Evolutionary conservation across 1,284 basidiomycete genomes (phyloP).

Genomic region (Chondrostereum purpureum): DNA sequence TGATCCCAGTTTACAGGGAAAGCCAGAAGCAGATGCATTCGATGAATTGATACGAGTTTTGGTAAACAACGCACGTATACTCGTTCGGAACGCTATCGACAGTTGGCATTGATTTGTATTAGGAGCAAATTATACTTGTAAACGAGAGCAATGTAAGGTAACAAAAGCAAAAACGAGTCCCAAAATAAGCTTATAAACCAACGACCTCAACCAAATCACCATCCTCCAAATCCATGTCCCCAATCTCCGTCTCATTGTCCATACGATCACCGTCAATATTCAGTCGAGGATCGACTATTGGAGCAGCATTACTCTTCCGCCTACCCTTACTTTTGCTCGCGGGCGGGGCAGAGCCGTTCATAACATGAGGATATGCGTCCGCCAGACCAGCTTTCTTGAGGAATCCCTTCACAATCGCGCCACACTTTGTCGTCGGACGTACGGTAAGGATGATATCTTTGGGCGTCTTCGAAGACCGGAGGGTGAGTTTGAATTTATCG

Average conservation of each 20-base stretch:
- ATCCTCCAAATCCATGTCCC: conserved; percentile 64
- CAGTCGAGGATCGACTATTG: conserved; percentile 35
- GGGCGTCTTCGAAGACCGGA: conserved; percentile 47
- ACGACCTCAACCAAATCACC: conserved; percentile 70
- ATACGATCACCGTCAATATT: conserved; percentile 66
- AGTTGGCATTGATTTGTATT: conserved; percentile 18
- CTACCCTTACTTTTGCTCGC: conserved; percentile 8
- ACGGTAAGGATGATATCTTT: conserved; percentile 60
- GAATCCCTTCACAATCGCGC: conserved; percentile 64
- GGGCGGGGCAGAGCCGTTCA: conserved; percentile 11
- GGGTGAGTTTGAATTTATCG: conserved; percentile 53
- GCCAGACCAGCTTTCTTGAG: conserved; percentile 56
- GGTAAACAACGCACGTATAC: conserved; percentile 72
- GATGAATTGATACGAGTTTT: conserved; percentile 79
- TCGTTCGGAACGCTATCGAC: conserved; percentile 56
- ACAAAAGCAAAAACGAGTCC: background rate
- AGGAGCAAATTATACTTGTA: background rate
- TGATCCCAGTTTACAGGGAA: conserved; percentile 47
- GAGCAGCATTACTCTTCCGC: conserved; percentile 19
- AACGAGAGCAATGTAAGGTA: background rate
- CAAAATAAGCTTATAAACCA: conserved; percentile 24
- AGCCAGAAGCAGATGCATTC: conserved; percentile 64
- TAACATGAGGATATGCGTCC: conserved; percentile 39
- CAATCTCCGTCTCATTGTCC: conserved; percentile 47
- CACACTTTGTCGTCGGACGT: conserved; percentile 66